Percentiles rank a stretch among this genome's conserved stretches.
phyloP scores from a whole-genome alignment of 1,284 basidiomycete genomes.

The Apiotrichum mycotoxinovorans region DNA sequence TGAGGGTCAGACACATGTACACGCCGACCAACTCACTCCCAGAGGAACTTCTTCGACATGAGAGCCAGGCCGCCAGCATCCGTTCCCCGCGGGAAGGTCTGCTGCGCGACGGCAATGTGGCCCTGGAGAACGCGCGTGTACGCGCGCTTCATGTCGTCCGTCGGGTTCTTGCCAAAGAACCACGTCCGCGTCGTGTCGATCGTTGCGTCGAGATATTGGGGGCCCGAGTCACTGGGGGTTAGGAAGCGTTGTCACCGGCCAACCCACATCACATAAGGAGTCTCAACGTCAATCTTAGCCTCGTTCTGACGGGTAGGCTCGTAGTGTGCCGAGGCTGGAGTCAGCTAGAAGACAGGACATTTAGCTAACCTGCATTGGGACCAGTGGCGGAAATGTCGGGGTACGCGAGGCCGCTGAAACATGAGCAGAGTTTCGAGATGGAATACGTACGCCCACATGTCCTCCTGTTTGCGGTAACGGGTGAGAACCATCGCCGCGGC shows the following conservation, averaged over 20 bases:
- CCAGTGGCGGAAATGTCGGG: conserved; percentile 90
- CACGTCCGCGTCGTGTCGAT: conserved; percentile 86
- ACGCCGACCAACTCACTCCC: conserved; percentile 55
- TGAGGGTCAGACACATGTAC: conserved; percentile 6
- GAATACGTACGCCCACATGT: conserved; percentile 61
- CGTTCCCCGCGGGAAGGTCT: conserved; percentile 83
- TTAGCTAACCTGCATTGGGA: conserved; percentile 60
- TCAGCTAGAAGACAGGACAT: conserved; percentile 6
- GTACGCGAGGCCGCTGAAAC: conserved; percentile 69
- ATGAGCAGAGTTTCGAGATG: conserved; percentile 3
- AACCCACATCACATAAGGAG: conserved; percentile 82
- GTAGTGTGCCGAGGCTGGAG: conserved; percentile 82
- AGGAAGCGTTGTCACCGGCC: conserved; percentile 14
- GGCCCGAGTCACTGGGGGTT: conserved; percentile 71
- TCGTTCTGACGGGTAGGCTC: conserved; percentile 69
- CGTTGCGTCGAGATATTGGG: conserved; percentile 81
- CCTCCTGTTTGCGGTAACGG: conserved; percentile 68
- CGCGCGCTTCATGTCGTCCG: conserved; percentile 74
- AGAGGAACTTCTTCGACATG: conserved; percentile 76
- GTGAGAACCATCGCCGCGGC: conserved; percentile 81
- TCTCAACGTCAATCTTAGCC: conserved; percentile 66
- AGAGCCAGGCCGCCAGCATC: conserved; percentile 76
- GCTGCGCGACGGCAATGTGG: conserved; percentile 88
- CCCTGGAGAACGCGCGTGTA: conserved; percentile 95
- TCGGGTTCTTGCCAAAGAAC: conserved; percentile 74